Percentiles rank a stretch among this genome's conserved stretches.
Evolutionary conservation across 2,329 filamentous ascomycete genomes (phyloP).

Genomic region (Colletotrichum costaricense): DNA sequence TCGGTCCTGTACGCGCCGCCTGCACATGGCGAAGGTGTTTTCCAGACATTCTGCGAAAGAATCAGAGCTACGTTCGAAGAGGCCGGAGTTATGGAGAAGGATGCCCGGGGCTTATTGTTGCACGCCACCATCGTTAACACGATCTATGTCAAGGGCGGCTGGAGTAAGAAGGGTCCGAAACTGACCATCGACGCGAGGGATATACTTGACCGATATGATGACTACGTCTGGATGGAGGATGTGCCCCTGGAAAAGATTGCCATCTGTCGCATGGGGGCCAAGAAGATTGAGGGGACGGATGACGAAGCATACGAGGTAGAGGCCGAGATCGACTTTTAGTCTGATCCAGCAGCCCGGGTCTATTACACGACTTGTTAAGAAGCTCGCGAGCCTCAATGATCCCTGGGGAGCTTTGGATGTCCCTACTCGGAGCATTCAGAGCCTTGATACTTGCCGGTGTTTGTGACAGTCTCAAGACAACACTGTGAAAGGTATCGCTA

Average conservation of each 20-base stretch:
- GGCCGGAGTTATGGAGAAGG: slow-evolving; percentile 65
- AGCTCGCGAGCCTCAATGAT: neutral
- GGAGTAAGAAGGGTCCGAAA: slow-evolving; percentile 47
- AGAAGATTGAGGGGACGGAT: slow-evolving; percentile 66
- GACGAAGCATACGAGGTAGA: slow-evolving; percentile 66
- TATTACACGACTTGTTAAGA: neutral
- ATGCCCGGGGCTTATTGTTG: slow-evolving; percentile 74
- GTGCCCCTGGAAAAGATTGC: slow-evolving; percentile 77
- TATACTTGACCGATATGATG: slow-evolving; percentile 69
- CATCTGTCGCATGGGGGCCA: slow-evolving; percentile 90
- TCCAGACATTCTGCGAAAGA: slow-evolving; percentile 68
- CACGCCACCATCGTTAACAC: slow-evolving; percentile 92
- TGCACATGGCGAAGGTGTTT: slow-evolving; percentile 58
- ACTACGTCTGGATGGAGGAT: slow-evolving; percentile 77
- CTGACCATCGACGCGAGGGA: slow-evolving; percentile 65
- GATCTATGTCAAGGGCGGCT: slow-evolving; percentile 71
- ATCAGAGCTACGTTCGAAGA: slow-evolving; percentile 66
- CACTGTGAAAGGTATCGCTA: neutral
- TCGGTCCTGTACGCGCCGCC: slow-evolving; percentile 76
- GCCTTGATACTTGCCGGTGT: neutral
- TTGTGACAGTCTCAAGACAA: neutral
- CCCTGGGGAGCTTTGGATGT: neutral
- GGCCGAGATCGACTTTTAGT: slow-evolving; percentile 57
- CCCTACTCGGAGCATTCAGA: neutral
- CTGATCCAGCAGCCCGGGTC: neutral